Base-by-base conservation (phyloP, 2,329 filamentous ascomycete species). In the Ramularia endophylla region DNA sequence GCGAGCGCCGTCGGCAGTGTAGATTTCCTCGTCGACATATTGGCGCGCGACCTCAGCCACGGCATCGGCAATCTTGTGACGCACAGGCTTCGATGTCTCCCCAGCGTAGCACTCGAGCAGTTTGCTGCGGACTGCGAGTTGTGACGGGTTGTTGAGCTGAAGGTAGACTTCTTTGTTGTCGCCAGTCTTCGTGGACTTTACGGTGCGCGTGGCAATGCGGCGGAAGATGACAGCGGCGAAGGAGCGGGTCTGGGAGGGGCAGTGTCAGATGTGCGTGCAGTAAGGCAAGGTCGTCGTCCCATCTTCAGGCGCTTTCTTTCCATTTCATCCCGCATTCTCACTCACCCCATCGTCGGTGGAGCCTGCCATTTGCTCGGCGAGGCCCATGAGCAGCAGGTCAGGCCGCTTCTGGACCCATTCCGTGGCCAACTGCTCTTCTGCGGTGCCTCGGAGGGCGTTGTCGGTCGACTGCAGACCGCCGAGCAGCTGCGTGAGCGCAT, bases 21-120 rank as follows among this genome's bases (percentile, higher is more conserved):
- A 43, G 13, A 64, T 55, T 17, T 55, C 33, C 43, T 85, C 87
- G 57, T 97, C 92, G 32, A 86, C 85, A 67, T 95, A 95, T 69
- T 98, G 88, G 58, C 92, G 81, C 32, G 90, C 92, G 46, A 98
- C 75, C 67, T 98, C 92, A 17, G 92, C 92, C 48, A 97, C 85
- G n/a, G 90, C 88, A 67, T 98, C 92, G 56, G 89, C 92, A 61
- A 97, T 85, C 68, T 98, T 98, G 70, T 95, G 92, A 57, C 92
- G 78, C 34, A 95, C 85, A 28, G 78, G 72, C 47, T 81, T 77
- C 48, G 85, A 78, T 16, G 77, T 71, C 68, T 97, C 92, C 47
- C 72, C 73, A 43, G 79, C 79, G 39, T 95, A 73, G 38, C 80
- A 81, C 58, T 89, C 78, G 30, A 97, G 75, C 44, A 97, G 72